Percentiles rank a stretch among this genome's conserved stretches.
These are phyloP conservation scores for Hamamelis virginiana DNA, from an alignment of 164 flowering plant genomes.

Conservation along the genomic window DNA sequence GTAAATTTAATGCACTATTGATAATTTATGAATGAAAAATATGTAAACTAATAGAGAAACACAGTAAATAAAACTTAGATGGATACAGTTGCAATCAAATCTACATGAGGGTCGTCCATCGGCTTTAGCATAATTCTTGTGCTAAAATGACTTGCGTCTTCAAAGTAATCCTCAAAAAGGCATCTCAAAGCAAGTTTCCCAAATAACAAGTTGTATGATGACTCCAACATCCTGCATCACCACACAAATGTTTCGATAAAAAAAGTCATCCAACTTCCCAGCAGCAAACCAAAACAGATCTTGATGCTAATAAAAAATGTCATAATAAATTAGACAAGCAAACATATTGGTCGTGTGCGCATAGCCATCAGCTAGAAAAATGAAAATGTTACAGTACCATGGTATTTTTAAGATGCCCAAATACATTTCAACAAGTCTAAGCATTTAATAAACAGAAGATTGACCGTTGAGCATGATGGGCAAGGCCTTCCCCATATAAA, in stretches of 20 bases:
- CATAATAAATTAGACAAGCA: no score
- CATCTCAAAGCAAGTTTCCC: conserved; percentile 86
- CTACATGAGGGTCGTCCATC: conserved; percentile 89
- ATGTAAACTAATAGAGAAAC: not conserved
- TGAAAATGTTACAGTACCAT: no score
- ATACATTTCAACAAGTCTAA: no score
- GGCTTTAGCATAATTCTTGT: conserved; percentile 88
- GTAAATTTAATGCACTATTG: no score
- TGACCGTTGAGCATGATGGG: not conserved
- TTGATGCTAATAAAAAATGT: not conserved
- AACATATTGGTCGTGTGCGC: no score
- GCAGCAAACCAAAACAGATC: not conserved
- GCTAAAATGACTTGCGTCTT: conserved; percentile 66
- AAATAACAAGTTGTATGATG: conserved; percentile 77
- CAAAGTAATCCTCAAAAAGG: conserved; percentile 93
- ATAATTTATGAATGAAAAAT: no score
- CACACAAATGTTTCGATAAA: not conserved
- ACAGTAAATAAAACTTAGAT: not conserved
- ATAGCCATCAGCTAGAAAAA: no score
- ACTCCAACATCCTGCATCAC: conserved; percentile 83
- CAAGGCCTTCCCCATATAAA: not conserved
- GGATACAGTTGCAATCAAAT: conserved; percentile 88
- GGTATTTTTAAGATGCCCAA: no score
- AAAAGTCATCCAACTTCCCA: not conserved
- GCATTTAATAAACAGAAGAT: not conserved